Evolutionary conservation across 2,329 filamentous ascomycete species (phyloP).

Genomic region (Pseudogymnoascus sp.): DNA sequence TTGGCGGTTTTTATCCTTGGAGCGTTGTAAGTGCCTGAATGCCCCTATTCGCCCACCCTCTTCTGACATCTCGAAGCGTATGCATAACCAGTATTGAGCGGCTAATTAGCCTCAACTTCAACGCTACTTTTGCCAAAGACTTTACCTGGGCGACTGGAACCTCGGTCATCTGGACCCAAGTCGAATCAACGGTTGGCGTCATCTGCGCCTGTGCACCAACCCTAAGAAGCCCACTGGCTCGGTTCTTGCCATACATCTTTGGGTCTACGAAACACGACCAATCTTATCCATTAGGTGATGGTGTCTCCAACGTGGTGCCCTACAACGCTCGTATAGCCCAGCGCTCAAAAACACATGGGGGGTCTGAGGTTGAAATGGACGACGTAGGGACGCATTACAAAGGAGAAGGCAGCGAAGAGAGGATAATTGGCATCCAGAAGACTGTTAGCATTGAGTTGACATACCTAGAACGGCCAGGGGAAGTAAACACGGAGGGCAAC

Average conservation of each 20-base stretch:
- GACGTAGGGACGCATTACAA: constrained; percentile 1
- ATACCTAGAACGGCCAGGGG: neutral
- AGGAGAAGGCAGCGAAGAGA: constrained; percentile 11
- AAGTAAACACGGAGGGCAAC: neutral
- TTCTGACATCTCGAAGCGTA: constrained; percentile 11
- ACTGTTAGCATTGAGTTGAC: constrained; percentile 8
- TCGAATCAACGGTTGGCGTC: constrained; percentile 14
- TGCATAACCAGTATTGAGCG: constrained; percentile 14
- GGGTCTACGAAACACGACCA: neutral
- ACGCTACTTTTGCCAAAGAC: constrained; percentile 6
- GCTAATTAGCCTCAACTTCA: constrained; percentile 14
- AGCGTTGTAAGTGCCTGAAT: neutral
- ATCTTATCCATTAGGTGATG: constrained; percentile 5
- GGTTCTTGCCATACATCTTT: constrained; percentile 8
- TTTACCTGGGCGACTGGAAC: constrained; percentile 12
- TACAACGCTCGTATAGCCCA: neutral
- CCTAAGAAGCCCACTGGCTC: constrained; percentile 11
- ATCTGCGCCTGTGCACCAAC: constrained; percentile 16
- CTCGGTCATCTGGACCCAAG: constrained; percentile 15
- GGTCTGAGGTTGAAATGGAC: neutral
- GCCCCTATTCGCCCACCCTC: neutral
- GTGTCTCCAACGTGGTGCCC: neutral
- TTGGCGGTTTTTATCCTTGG: constrained; percentile 2
- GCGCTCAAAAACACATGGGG: neutral
- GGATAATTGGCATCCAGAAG: constrained; percentile 14